These are phyloP conservation scores for Trametes elegans DNA, from an alignment of 768 basidiomycete species.

Conservation along the genomic window DNA sequence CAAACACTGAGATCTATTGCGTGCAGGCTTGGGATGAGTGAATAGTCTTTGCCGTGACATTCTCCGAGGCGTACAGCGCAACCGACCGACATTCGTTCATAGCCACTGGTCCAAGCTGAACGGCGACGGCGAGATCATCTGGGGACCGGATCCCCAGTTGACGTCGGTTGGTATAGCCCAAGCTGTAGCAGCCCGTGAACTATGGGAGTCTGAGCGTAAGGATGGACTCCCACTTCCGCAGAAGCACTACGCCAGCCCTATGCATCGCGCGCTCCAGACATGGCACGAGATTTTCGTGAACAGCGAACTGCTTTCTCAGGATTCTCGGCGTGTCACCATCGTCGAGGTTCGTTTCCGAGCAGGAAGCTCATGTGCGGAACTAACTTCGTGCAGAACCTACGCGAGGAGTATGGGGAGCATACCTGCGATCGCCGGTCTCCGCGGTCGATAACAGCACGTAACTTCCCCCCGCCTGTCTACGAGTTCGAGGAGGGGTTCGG, in stretches of 20 bases:
- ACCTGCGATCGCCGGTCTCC: conserved; percentile 67
- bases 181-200: conserved; percentile 42
- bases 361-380: neutral
- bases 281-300: conserved; percentile 48
- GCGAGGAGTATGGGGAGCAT: conserved; percentile 66
- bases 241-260: conserved; percentile 59
- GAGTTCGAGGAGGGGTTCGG: conserved; percentile 54
- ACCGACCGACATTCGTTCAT: neutral
- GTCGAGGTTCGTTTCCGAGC: conserved; percentile 46
- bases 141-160: conserved; percentile 75
- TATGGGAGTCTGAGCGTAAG: conserved; percentile 44
- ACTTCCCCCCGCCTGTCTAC: conserved; percentile 48
- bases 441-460: conserved; percentile 42
- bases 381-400: conserved; percentile 46
- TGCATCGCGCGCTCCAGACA: conserved; percentile 61
- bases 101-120: conserved; percentile 65
- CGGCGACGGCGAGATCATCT: conserved; percentile 62
- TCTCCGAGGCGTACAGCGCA: neutral
- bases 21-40: conserved; percentile 64
- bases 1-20: too few relatives aligned
- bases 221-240: conserved; percentile 48
- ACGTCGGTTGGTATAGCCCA: conserved; percentile 57
- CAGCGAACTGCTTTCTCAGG: conserved; percentile 9
- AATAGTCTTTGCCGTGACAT: conserved; percentile 20
- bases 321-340: conserved; percentile 38